These are phyloP conservation scores for Alternaria sp. DNA, from an alignment of 2,329 filamentous ascomycete genomes.

Conservation along the genomic window DNA sequence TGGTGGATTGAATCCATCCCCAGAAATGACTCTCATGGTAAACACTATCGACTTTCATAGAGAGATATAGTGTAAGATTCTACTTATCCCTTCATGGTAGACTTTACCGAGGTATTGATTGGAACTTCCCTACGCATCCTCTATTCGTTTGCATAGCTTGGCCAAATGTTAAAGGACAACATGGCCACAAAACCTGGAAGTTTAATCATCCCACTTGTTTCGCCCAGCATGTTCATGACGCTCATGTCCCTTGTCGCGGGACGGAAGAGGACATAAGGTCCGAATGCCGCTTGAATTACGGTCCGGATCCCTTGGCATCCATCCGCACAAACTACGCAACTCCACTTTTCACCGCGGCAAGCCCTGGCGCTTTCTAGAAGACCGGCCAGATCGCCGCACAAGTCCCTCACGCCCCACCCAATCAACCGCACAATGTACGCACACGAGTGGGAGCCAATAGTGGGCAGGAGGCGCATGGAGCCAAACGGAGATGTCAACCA, in stretches of 20 bases:
- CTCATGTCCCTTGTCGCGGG: background rate
- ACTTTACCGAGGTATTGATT: background rate
- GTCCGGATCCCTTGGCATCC: slow-evolving; percentile 1
- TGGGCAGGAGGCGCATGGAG: background rate
- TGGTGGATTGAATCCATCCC: background rate
- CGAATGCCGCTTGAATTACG: background rate
- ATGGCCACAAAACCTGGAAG: background rate
- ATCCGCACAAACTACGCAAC: slow-evolving; percentile 21
- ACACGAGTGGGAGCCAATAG: background rate
- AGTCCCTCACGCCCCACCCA: slow-evolving; percentile 11
- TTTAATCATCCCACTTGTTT: background rate
- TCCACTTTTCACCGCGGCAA: slow-evolving; percentile 8
- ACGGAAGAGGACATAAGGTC: background rate
- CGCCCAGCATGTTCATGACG: background rate
- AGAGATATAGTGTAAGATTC: background rate
- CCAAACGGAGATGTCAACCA: background rate
- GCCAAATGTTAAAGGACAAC: background rate
- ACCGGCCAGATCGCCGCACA: slow-evolving; percentile 19
- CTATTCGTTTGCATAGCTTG: background rate
- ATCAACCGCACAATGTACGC: slow-evolving; percentile 11
- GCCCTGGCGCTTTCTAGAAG: background rate
- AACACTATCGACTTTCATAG: background rate
- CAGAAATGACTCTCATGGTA: background rate
- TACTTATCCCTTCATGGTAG: background rate
- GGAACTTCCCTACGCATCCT: background rate